Evolutionary conservation across 768 basidiomycete species (phyloP).

Genomic region (Leccinellum rugosiceps): DNA sequence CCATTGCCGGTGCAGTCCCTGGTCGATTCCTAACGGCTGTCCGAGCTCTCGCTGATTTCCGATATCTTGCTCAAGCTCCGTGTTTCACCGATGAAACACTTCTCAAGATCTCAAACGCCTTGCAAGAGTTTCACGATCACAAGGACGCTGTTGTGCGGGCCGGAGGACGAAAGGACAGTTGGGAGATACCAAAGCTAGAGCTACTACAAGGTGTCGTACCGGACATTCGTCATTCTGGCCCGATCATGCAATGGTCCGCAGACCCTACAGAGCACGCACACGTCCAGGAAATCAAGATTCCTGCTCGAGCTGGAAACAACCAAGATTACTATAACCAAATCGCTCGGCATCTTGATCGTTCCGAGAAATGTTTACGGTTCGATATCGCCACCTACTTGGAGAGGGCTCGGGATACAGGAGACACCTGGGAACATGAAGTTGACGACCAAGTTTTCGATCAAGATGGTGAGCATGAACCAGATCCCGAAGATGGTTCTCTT

Average conservation of each 20-base stretch:
- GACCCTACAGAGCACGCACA: neutral
- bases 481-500: neutral
- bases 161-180: neutral
- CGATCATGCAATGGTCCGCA: neutral
- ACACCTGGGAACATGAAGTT: neutral
- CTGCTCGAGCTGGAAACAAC: neutral
- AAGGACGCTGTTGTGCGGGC: neutral
- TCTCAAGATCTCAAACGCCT: neutral
- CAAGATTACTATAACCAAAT: neutral
- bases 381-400: neutral
- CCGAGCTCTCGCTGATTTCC: neutral
- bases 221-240: neutral
- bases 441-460: neutral
- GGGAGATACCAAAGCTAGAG: neutral
- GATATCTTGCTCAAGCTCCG: neutral
- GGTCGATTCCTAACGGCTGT: neutral
- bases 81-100: neutral
- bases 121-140: neutral
- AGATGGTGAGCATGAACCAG: neutral
- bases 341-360: neutral
- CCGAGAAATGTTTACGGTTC: neutral
- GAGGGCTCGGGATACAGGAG: neutral
- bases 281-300: neutral
- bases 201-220: neutral
- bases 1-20: neutral